Evolutionary conservation across 2,329 filamentous ascomycete genomes (phyloP).

Genomic region (Drechslera avenae): DNA sequence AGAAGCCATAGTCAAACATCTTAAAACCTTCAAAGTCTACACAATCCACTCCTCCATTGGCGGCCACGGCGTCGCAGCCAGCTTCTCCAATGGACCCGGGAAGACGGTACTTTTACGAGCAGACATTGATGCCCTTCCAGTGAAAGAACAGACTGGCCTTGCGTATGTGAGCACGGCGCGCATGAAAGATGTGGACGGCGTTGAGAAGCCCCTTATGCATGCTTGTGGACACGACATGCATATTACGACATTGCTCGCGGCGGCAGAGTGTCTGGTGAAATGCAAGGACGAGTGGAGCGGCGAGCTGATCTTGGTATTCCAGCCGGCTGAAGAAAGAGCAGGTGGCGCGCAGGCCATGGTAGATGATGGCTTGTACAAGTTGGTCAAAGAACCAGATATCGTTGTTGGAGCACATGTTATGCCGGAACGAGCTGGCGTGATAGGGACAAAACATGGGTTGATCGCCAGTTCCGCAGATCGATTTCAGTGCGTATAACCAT

Average conservation of each 20-base stretch:
- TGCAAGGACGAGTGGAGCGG: slow-evolving; percentile 61
- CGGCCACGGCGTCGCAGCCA: slow-evolving; percentile 62
- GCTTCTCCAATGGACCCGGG: slow-evolving; percentile 62
- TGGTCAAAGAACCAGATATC: slow-evolving; percentile 61
- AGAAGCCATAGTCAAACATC: slow-evolving; percentile 34
- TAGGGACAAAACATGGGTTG: slow-evolving; percentile 51
- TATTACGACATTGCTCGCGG: slow-evolving; percentile 62
- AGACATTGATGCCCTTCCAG: slow-evolving; percentile 66
- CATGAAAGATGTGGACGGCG: slow-evolving; percentile 54
- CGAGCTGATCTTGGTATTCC: slow-evolving; percentile 68
- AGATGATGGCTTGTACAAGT: slow-evolving; percentile 62
- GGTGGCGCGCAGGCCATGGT: slow-evolving; percentile 68
- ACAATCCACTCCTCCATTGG: slow-evolving; percentile 60
- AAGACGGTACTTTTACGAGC: slow-evolving; percentile 63
- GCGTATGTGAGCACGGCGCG: slow-evolving; percentile 60
- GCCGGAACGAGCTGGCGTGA: slow-evolving; percentile 47
- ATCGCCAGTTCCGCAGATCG: slow-evolving; percentile 52
- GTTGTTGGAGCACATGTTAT: slow-evolving; percentile 64
- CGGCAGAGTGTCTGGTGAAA: slow-evolving; percentile 57
- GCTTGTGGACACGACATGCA: slow-evolving; percentile 70
- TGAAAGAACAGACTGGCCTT: slow-evolving; percentile 61
- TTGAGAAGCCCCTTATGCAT: slow-evolving; percentile 66
- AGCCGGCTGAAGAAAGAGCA: slow-evolving; percentile 69
- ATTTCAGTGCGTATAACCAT: slow-evolving; percentile 28
- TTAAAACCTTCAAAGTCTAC: slow-evolving; percentile 43